Percentiles rank a stretch among this genome's conserved stretches.
phyloP scores from a whole-genome alignment of 192 early-diverging fungal species.

The Rhizophagus clarus region DNA sequence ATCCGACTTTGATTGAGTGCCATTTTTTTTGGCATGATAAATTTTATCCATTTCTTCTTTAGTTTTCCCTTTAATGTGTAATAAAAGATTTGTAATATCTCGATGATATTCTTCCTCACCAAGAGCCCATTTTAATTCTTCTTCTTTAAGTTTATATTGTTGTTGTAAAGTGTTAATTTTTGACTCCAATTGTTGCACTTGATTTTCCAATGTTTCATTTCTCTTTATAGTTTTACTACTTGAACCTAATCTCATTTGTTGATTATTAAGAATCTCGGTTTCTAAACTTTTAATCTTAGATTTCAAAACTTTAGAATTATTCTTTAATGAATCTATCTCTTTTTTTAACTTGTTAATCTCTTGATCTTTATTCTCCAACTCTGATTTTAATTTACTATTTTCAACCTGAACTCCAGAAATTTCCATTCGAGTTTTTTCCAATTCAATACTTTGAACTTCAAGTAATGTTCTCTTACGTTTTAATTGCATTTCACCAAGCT shows the following conservation, averaged over 20 bases:
- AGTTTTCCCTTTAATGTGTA: background rate
- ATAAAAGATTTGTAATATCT: background rate
- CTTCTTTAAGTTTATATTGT: background rate
- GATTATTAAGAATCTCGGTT: background rate
- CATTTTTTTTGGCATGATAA: background rate
- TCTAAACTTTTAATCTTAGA: background rate
- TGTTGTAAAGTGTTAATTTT: background rate
- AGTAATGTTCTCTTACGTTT: background rate
- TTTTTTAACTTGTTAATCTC: slow-evolving; percentile 6
- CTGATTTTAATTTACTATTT: background rate
- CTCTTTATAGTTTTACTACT: background rate
- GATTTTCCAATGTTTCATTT: background rate
- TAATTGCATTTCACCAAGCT: background rate
- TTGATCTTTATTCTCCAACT: background rate
- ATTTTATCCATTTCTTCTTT: background rate
- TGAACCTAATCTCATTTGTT: background rate
- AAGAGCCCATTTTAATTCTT: background rate
- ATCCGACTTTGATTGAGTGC: background rate
- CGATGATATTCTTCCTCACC: background rate
- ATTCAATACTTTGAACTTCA: slow-evolving; percentile 8
- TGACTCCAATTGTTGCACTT: background rate
- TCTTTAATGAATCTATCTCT: slow-evolving; percentile 5
- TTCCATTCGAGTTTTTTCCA: background rate
- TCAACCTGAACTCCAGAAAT: background rate
- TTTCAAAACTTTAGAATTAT: background rate